Conservation (phyloP, 2,329 filamentous ascomycete genomes). For the Bipolaris victoriae region DNA sequence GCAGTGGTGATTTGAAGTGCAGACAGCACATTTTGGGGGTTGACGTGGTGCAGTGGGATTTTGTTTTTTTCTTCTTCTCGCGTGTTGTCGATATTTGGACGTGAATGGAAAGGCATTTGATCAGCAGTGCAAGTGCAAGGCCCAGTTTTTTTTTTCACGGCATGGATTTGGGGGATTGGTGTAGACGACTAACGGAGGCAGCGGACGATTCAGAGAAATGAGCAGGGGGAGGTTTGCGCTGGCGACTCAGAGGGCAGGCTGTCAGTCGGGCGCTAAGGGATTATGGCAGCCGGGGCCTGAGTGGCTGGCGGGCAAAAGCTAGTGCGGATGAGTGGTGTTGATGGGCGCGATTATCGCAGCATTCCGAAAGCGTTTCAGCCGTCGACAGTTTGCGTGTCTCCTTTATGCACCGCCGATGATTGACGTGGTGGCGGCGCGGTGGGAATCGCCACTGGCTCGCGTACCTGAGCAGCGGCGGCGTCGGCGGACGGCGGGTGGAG, state of each 20-base stretch:
- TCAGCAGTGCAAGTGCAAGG: constrained; percentile 45
- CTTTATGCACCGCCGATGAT: constrained; percentile 45
- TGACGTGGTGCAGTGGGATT: constrained; percentile 24
- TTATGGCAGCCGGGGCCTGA: constrained; percentile 37
- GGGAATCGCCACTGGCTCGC: constrained; percentile 37
- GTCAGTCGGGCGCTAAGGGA: constrained; percentile 46
- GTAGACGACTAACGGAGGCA: constrained; percentile 29
- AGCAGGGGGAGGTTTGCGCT: constrained; percentile 37
- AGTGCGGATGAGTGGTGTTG: constrained; percentile 34
- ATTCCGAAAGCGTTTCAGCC: constrained; percentile 47
- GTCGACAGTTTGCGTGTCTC: constrained; percentile 33
- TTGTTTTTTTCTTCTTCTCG: constrained; percentile 34
- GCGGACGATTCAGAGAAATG: constrained; percentile 44
- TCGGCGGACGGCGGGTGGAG: not conserved
- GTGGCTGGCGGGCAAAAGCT: constrained; percentile 46
- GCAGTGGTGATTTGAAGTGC: constrained; percentile 29
- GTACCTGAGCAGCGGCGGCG: constrained; percentile 39
- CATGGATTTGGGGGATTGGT: constrained; percentile 38
- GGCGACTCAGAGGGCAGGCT: constrained; percentile 42
- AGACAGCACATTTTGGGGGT: constrained; percentile 17
- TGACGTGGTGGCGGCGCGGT: constrained; percentile 30
- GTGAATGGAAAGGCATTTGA: constrained; percentile 48
- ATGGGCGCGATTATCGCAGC: constrained; percentile 38
- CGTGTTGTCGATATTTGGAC: constrained; percentile 32
- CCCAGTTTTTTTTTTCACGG: constrained; percentile 34